Conservation (phyloP, 2,329 filamentous ascomycete species). For the Colletotrichum sp. region DNA sequence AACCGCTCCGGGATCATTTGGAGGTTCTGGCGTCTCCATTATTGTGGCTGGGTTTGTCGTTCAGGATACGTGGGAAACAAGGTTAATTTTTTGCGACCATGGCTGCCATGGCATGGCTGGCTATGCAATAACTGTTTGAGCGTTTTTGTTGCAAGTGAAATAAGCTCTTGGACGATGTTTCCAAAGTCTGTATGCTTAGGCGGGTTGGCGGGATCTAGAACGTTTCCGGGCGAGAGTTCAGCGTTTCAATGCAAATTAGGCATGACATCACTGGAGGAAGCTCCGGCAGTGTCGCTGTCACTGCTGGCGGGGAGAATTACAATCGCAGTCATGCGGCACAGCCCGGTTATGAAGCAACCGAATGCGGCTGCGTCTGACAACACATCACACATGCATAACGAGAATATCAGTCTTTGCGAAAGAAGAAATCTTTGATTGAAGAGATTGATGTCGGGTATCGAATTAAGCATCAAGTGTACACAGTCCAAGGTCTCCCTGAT, state of each 20-base stretch:
- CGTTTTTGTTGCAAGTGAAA: background rate
- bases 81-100: background rate
- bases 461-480: conserved; percentile 19
- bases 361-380: background rate
- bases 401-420: too few relatives aligned
- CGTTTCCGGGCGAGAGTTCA: background rate
- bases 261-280: background rate
- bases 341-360: background rate
- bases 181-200: background rate
- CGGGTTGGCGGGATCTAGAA: background rate
- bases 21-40: background rate
- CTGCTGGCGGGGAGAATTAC: background rate
- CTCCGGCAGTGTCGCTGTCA: background rate
- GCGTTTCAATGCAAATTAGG: background rate
- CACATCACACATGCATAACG: background rate
- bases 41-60: background rate
- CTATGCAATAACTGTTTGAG: background rate
- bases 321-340: background rate
- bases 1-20: background rate
- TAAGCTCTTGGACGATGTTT: background rate
- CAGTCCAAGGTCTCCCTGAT: background rate
- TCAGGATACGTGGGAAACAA: background rate
- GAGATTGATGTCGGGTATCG: conserved; percentile 22
- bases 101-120: background rate
- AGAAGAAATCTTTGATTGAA: background rate